Conservation (phyloP, 192 early-diverging fungal species). For the Paraglomus occultum region DNA sequence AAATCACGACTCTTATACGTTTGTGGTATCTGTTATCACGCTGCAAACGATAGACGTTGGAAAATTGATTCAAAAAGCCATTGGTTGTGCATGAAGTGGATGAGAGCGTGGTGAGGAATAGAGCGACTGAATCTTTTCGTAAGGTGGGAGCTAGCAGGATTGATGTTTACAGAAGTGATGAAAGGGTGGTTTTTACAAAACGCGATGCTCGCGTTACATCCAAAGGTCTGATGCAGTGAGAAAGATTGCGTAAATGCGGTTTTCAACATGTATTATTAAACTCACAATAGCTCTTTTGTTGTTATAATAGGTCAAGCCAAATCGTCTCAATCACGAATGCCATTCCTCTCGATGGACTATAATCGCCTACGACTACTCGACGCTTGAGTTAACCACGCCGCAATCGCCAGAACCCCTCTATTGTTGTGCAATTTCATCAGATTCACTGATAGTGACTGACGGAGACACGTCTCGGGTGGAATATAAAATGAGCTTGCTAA, state of each 20-base stretch:
- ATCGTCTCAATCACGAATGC: constrained; percentile 3
- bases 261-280: no score
- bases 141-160: constrained; percentile 18
- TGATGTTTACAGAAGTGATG: constrained; percentile 36
- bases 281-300: no score
- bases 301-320: constrained; percentile 20
- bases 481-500: constrained; percentile 36
- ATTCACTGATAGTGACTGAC: constrained; percentile 39
- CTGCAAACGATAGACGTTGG: constrained; percentile 36
- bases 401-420: constrained; percentile 38
- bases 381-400: constrained; percentile 8
- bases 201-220: constrained; percentile 37
- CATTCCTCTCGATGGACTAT: no score
- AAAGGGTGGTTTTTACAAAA: constrained; percentile 35
- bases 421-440: constrained; percentile 38
- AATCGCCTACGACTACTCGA: no score
- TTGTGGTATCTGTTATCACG: constrained; percentile 34
- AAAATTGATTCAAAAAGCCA: constrained; percentile 37
- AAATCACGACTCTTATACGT: constrained; percentile 44
- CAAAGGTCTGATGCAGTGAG: constrained; percentile 34
- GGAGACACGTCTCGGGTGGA: constrained; percentile 34
- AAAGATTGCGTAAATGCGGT: constrained; percentile 33
- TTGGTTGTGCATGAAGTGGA: no score
- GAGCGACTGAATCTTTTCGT: neutral
- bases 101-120: neutral